Base-by-base conservation (phyloP, 441 rosid genomes). In the Rhodomyrtus psidioides region DNA sequence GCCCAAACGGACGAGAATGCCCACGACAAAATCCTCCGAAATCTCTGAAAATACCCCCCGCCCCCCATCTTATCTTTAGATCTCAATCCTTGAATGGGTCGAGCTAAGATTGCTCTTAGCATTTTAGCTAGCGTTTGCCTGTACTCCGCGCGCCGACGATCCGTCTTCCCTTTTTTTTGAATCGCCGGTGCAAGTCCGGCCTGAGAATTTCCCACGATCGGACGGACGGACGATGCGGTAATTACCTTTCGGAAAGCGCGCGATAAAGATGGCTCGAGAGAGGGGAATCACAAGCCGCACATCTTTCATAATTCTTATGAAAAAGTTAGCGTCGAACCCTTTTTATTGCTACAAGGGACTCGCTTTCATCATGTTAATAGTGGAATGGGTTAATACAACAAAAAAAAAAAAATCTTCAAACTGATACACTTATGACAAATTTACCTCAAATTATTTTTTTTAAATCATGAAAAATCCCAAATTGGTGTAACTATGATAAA, bases 341-440 rank as follows among this genome's bases (percentile, higher is more conserved):
- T 54, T n/a, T 9, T 54, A 19, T 3, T 7, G 2, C 56, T 7
- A 3, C 12, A 24, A 23, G 12, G 6, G 13, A 0, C 58, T 55
- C 58, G 7, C 24, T 9, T 44, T 30, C 17, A 4, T 1, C 27
- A 2, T 10, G 1, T 2, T 6, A 2, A 26, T 6, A 1, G 15
- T 21, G 13, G 14, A 65, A 19, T 1, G 34, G 34, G 34, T 34
- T 34, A 34, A 34, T 34, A 34, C 34, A 2, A 34, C 4, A 34
- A 34, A 34, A 34, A 34, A n/a, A n/a, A n/a, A n/a, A n/a, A n/a
- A n/a, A n/a, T n/a, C n/a, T n/a, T n/a, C n/a, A n/a, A n/a, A n/a
- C n/a, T n/a, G n/a, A n/a, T n/a, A n/a, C n/a, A n/a, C n/a, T n/a
- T n/a, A n/a, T n/a, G 34, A 34, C 4, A 34, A 34, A 34, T 34